phyloP scores from a whole-genome alignment of 2,329 filamentous ascomycete genomes.

The Neospermospora avenae region DNA sequence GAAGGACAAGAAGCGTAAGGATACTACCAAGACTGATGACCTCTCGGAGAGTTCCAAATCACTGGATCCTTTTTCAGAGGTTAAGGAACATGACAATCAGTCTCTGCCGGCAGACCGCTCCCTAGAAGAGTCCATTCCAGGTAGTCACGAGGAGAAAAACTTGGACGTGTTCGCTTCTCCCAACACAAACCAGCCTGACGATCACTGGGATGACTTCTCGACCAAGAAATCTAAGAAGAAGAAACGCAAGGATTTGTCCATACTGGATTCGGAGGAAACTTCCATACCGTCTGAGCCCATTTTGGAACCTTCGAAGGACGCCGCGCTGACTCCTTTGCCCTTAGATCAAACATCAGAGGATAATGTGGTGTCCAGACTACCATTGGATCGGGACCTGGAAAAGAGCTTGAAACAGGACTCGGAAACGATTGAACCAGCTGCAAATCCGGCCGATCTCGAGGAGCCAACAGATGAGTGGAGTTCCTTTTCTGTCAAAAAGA shows the following conservation, averaged over 20 bases:
- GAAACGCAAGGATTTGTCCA: slow-evolving; percentile 18
- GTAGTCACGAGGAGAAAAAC: not conserved
- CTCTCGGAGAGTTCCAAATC: slow-evolving; percentile 1
- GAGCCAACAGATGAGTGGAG: slow-evolving; percentile 17
- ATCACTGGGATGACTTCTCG: slow-evolving; percentile 15
- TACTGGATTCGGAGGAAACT: slow-evolving; percentile 10
- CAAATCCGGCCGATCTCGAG: slow-evolving; percentile 2
- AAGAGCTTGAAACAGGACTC: not conserved
- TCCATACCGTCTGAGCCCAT: slow-evolving; percentile 10
- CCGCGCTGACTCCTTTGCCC: slow-evolving; percentile 12
- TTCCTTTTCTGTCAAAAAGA: slow-evolving; percentile 7
- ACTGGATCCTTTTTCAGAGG: slow-evolving; percentile 6
- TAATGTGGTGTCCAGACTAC: not conserved
- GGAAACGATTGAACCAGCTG: not conserved
- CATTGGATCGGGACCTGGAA: not conserved
- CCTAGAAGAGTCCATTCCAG: not conserved
- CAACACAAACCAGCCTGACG: slow-evolving; percentile 2
- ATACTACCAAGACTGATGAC: slow-evolving; percentile 1
- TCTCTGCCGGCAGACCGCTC: not conserved
- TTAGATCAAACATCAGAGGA: slow-evolving; percentile 4
- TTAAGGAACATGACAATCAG: not conserved
- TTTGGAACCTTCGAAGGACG: slow-evolving; percentile 8
- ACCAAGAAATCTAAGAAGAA: slow-evolving; percentile 28
- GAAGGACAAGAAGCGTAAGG: slow-evolving; percentile 17
- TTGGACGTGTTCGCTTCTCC: not conserved